A percentile compares a stretch with the other conserved stretches of the same genome.
Evolutionary conservation across 257 asterid species (phyloP).

Genomic region (Primulina tabacum): DNA sequence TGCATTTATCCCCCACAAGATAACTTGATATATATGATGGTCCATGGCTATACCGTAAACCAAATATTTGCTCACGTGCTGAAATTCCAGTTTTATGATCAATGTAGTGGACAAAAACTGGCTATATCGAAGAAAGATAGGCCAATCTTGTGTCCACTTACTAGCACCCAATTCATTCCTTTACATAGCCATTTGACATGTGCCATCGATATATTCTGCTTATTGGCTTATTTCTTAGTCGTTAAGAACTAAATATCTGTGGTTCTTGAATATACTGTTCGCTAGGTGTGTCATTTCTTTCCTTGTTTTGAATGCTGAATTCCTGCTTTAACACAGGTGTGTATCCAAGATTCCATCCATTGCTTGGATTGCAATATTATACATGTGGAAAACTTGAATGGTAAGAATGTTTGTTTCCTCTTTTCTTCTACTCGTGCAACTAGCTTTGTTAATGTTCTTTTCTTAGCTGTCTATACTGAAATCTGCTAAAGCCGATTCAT

Average conservation of each 20-base stretch:
- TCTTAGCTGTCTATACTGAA: background rate
- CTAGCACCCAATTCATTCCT: background rate
- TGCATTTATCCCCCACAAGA: no score
- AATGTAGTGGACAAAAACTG: background rate
- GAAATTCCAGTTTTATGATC: background rate
- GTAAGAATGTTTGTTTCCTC: slow-evolving; percentile 37
- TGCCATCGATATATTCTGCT: background rate
- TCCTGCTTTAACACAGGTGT: slow-evolving; percentile 46
- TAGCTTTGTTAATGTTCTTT: background rate
- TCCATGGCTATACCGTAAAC: background rate
- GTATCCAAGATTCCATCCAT: slow-evolving; percentile 71
- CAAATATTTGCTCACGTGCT: background rate
- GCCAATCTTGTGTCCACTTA: background rate
- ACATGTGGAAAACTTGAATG: slow-evolving; percentile 94
- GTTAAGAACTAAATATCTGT: background rate
- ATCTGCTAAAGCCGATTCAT: background rate
- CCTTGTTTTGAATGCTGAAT: background rate
- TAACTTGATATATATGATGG: background rate
- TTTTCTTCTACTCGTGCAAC: background rate
- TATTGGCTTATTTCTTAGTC: background rate
- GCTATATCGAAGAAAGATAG: background rate
- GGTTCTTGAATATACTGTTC: background rate
- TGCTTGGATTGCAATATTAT: slow-evolving; percentile 83
- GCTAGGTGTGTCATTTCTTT: background rate
- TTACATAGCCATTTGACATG: background rate